Evolutionary conservation across 441 rosid genomes (phyloP), one percentile per base, ranked within the genome.

Genomic region (Arabidopsis hybrid): DNA sequence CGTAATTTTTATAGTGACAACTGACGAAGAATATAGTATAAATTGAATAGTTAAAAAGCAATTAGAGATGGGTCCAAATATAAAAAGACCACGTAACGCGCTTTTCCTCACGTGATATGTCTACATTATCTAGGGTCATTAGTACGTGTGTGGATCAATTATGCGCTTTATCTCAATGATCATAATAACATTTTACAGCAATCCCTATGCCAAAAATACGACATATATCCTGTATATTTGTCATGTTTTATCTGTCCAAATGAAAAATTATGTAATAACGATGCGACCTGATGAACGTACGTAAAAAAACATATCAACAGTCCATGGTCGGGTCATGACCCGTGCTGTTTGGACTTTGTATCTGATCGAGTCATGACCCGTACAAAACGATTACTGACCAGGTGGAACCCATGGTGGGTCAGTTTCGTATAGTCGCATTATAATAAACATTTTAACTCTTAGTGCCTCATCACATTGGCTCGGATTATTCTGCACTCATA

Each of bases 21-120:
- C 42, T 57, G 51, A 65, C 58, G 59, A 60, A n/a, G 34, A 17
- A 50, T 52, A 75, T 16, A 47, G 29, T 26, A 26, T 26, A 2
- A 67, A n/a, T 17, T 11, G 21, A 68, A 74, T 60, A 60, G 51
- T 61, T 68, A 52, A 10, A 47, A 76, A 60, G 75, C 57, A 76
- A 64, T 40, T 70, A 63, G 53, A 14, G 34, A 55, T 71, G 68
- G 80, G 80, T 51, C 76, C 80, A 77, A 59, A 32, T 3, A 12
- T 57, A 57, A 42, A 65, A 71, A 77, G 63, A 65, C 62, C 76
- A 77, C 76, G 67, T 77, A 77, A 77, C 76, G 67, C 80, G 76
- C 76, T 77, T 76, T 77, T 65, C 47, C n/a, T 70, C 80, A 77
- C 72, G 76, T 77, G 80, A 65, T 58, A 42, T 77, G 76, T 77